These are phyloP conservation scores for Daldinia caldariorum DNA, from an alignment of 495 filamentous ascomycete genomes.

Conservation along the genomic window DNA sequence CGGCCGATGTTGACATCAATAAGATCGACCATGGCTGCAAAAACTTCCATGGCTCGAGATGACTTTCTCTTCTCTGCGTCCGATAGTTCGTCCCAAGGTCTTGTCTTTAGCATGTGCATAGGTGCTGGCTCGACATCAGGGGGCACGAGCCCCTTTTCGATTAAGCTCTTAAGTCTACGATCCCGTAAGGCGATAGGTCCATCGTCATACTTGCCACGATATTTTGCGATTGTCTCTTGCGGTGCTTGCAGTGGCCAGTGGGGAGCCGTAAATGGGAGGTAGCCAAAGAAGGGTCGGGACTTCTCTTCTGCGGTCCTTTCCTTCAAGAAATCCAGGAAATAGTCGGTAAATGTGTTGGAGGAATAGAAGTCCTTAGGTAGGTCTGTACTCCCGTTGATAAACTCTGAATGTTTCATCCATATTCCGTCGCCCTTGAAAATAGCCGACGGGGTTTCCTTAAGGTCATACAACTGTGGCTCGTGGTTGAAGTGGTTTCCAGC, in stretches of 20 bases:
- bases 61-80: conserved; percentile 63
- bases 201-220: conserved; percentile 66
- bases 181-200: conserved; percentile 64
- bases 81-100: conserved; percentile 63
- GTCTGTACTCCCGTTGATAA: conserved; percentile 45
- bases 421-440: conserved; percentile 54
- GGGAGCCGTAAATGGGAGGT: conserved; percentile 68
- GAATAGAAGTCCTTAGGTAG: conserved; percentile 64
- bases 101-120: conserved; percentile 63
- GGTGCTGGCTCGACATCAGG: conserved; percentile 63
- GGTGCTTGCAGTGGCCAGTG: conserved; percentile 71
- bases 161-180: conserved; percentile 61
- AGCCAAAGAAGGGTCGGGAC: conserved; percentile 68
- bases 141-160: conserved; percentile 61
- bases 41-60: conserved; percentile 66
- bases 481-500: conserved; percentile 67
- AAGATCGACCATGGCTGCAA: conserved; percentile 71
- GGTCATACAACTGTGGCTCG: conserved; percentile 59
- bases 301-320: conserved; percentile 61
- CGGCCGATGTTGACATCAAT: conserved; percentile 70
- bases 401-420: conserved; percentile 37
- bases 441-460: conserved; percentile 52
- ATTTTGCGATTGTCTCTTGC: conserved; percentile 60
- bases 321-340: conserved; percentile 62
- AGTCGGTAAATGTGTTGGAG: conserved; percentile 63